phyloP scores from a whole-genome alignment of 2,329 filamentous ascomycete species.

The Aspergillus persii region DNA sequence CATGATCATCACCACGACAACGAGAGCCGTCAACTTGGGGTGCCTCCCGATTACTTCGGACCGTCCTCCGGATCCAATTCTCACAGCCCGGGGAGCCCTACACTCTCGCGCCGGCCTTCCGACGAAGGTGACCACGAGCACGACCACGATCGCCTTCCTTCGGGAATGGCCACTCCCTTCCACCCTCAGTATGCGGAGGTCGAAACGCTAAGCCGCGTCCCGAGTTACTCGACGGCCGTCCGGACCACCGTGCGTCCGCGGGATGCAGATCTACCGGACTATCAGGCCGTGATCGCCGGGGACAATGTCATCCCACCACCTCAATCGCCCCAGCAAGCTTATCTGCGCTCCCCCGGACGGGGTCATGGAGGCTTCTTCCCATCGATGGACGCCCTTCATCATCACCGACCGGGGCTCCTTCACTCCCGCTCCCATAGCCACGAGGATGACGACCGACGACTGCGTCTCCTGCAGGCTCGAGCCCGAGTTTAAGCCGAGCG shows the following conservation, averaged over 20 bases:
- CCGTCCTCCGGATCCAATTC: slow-evolving; percentile 31
- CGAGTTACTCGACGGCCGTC: slow-evolving; percentile 73
- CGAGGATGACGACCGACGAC: slow-evolving; percentile 40
- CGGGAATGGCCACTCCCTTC: slow-evolving; percentile 42
- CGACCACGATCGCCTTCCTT: slow-evolving; percentile 35
- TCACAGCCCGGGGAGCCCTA: slow-evolving; percentile 32
- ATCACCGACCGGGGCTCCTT: slow-evolving; percentile 24
- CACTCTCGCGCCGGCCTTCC: slow-evolving; percentile 46
- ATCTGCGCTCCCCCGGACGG: slow-evolving; percentile 38
- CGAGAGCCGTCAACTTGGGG: slow-evolving; percentile 22
- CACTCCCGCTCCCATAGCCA: slow-evolving; percentile 24
- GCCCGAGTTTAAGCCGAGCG: slow-evolving; percentile 25
- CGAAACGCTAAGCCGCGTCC: slow-evolving; percentile 67
- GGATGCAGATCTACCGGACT: slow-evolving; percentile 61
- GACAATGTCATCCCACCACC: slow-evolving; percentile 27
- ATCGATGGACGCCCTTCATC: slow-evolving; percentile 25
- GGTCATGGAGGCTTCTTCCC: slow-evolving; percentile 30
- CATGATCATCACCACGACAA: slow-evolving; percentile 22
- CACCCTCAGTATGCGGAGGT: slow-evolving; percentile 54
- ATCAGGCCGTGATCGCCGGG: slow-evolving; percentile 54
- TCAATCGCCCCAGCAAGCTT: slow-evolving; percentile 39
- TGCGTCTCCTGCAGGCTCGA: slow-evolving; percentile 41
- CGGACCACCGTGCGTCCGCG: slow-evolving; percentile 60
- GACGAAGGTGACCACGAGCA: slow-evolving; percentile 48
- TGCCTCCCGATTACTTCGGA: slow-evolving; percentile 33